Conservation (phyloP, 257 asterid genomes). For the Thymus quinquecostatus region DNA sequence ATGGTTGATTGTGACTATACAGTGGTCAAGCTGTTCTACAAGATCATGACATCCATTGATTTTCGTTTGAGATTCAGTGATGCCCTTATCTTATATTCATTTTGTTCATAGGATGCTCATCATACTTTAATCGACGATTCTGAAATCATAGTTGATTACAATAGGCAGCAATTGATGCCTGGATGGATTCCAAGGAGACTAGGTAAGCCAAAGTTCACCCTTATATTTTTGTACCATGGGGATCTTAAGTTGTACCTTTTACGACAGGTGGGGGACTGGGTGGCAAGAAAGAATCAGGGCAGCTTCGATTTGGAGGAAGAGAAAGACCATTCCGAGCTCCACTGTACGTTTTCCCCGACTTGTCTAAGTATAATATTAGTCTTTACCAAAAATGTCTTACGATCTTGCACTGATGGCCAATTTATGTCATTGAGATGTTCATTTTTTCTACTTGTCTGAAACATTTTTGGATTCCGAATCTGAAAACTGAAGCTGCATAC, state of each 20-base stretch:
- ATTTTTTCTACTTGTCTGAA: neutral
- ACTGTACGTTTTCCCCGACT: conserved; percentile 46
- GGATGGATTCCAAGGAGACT: conserved; percentile 99
- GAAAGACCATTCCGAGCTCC: conserved; percentile 93
- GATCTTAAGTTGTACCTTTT: conserved; percentile 24
- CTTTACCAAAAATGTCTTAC: neutral
- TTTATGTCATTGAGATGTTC: too few species aligned
- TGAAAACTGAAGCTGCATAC: neutral
- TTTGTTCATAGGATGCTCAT: conserved; percentile 72
- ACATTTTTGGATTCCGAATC: neutral
- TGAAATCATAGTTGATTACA: conserved; percentile 89
- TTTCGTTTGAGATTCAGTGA: conserved; percentile 23
- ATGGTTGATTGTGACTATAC: neutral
- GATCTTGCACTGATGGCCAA: neutral
- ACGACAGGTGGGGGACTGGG: conserved; percentile 93
- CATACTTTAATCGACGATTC: conserved; percentile 81
- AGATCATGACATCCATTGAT: conserved; percentile 18
- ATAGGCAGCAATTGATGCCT: conserved; percentile 93
- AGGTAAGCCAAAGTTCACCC: conserved; percentile 46
- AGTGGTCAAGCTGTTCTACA: conserved; percentile 18
- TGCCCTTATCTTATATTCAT: conserved; percentile 15
- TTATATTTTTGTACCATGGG: conserved; percentile 17
- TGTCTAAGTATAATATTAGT: neutral
- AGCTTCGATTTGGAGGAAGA: conserved; percentile 97
- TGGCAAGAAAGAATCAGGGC: conserved; percentile 98